Percentiles rank a stretch among this genome's conserved stretches.
Conservation (phyloP, 352 stramenopile genomes). For the Phytophthora ramorum region DNA sequence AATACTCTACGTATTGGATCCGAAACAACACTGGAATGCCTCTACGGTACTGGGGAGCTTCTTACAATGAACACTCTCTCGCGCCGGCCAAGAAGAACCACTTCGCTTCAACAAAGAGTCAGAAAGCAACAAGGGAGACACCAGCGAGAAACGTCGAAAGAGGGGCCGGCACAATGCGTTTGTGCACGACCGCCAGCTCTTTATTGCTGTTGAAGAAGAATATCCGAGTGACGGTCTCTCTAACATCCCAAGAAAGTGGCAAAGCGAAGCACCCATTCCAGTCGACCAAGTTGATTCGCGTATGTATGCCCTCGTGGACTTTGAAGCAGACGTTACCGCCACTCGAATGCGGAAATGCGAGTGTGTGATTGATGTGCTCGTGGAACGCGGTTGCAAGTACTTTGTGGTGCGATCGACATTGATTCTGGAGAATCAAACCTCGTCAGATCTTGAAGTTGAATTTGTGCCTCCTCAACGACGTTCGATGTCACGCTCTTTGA, state of each 20-base stretch:
- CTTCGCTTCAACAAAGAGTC: constrained; percentile 54
- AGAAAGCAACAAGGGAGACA: not conserved
- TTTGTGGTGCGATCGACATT: constrained; percentile 87
- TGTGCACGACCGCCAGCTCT: constrained; percentile 58
- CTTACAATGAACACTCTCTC: constrained; percentile 63
- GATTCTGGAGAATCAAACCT: constrained; percentile 85
- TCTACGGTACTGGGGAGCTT: constrained; percentile 77
- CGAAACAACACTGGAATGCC: constrained; percentile 85
- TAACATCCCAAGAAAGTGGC: constrained; percentile 55
- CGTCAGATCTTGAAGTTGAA: constrained; percentile 86
- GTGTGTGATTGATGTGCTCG: constrained; percentile 86
- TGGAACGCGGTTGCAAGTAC: constrained; percentile 89
- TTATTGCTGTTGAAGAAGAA: constrained; percentile 74
- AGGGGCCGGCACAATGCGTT: constrained; percentile 23
- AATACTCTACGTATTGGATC: constrained; percentile 90
- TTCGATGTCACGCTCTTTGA: constrained; percentile 42
- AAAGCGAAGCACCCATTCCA: constrained; percentile 79
- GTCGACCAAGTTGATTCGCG: constrained; percentile 87
- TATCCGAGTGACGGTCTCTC: constrained; percentile 37
- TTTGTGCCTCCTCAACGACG: constrained; percentile 70
- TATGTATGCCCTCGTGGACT: constrained; percentile 81
- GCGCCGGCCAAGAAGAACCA: constrained; percentile 66
- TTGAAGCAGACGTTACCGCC: constrained; percentile 53
- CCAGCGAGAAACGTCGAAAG: constrained; percentile 19
- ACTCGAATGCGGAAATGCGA: constrained; percentile 77